Conservation (phyloP, 306 rosid genomes). For the Gastrolobium bilobum region DNA sequence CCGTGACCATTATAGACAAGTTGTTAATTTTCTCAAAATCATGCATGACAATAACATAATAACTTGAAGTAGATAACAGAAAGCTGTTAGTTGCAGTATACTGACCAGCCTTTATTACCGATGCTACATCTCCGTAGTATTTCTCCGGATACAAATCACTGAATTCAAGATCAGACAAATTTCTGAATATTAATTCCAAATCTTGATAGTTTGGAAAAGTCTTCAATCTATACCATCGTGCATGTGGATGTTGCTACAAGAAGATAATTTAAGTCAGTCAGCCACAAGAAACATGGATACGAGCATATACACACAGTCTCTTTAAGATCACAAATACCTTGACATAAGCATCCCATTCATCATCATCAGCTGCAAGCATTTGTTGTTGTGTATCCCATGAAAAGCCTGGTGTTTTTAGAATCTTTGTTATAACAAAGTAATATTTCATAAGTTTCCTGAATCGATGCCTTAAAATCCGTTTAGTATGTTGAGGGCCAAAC, state of each 20-base stretch:
- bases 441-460: slow-evolving; percentile 74
- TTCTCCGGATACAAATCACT: slow-evolving; percentile 54
- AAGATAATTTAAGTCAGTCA: slow-evolving; percentile 20
- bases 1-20: slow-evolving; percentile 23
- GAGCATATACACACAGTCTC: slow-evolving; percentile 18
- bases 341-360: slow-evolving; percentile 73
- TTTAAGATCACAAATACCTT: slow-evolving; percentile 61
- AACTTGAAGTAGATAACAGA: slow-evolving; percentile 11
- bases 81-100: slow-evolving; percentile 34
- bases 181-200: slow-evolving; percentile 70
- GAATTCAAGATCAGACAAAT: slow-evolving; percentile 53
- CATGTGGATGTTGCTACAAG: slow-evolving; percentile 70
- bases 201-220: slow-evolving; percentile 72
- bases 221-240: slow-evolving; percentile 73
- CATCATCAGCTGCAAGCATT: slow-evolving; percentile 72
- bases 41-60: slow-evolving; percentile 3
- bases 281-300: slow-evolving; percentile 21
- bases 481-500: slow-evolving; percentile 70
- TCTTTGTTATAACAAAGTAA: slow-evolving; percentile 60
- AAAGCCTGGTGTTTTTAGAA: slow-evolving; percentile 66
- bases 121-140: slow-evolving; percentile 50
- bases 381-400: slow-evolving; percentile 71
- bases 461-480: slow-evolving; percentile 74
- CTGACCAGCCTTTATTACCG: slow-evolving; percentile 65
- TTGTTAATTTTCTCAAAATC: slow-evolving; percentile 1